phyloP scores from a whole-genome alignment of 2,329 filamentous ascomycete species.

The Paramyrothecium roridum region DNA sequence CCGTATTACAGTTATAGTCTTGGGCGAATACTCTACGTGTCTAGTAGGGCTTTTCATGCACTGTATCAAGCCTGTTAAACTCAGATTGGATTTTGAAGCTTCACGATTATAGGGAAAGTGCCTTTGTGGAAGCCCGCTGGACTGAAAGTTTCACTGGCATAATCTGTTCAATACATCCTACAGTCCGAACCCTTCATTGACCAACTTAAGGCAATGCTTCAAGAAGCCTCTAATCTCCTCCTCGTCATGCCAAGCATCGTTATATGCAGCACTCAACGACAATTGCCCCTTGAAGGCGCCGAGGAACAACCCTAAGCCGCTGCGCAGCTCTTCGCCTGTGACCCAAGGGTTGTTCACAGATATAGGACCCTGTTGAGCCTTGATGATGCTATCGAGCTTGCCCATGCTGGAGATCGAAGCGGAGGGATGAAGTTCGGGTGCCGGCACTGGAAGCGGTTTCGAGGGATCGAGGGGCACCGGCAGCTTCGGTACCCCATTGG shows the following conservation, averaged over 20 bases:
- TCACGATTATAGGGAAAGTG: no score
- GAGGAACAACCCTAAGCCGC: conserved; percentile 33
- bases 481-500: conserved; percentile 7
- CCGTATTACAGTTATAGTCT: no score
- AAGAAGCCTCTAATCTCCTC: conserved; percentile 15
- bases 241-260: conserved; percentile 37
- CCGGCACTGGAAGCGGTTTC: conserved; percentile 15
- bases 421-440: conserved; percentile 17
- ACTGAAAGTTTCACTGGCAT: no score
- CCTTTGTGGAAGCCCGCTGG: no score
- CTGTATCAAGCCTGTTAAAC: no score
- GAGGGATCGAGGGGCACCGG: conserved; percentile 1
- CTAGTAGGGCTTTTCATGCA: no score
- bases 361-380: conserved; percentile 11
- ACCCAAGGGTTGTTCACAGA: conserved; percentile 37
- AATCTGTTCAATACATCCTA: background rate
- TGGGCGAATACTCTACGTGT: no score
- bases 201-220: conserved; percentile 11
- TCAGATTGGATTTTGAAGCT: no score
- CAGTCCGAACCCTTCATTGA: background rate
- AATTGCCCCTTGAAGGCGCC: conserved; percentile 32
- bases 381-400: conserved; percentile 28
- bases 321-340: conserved; percentile 40
- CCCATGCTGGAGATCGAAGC: conserved; percentile 33
- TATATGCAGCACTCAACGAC: conserved; percentile 35